These are phyloP conservation scores for Boletus insuetus DNA, from an alignment of 768 basidiomycete genomes.

Conservation along the genomic window DNA sequence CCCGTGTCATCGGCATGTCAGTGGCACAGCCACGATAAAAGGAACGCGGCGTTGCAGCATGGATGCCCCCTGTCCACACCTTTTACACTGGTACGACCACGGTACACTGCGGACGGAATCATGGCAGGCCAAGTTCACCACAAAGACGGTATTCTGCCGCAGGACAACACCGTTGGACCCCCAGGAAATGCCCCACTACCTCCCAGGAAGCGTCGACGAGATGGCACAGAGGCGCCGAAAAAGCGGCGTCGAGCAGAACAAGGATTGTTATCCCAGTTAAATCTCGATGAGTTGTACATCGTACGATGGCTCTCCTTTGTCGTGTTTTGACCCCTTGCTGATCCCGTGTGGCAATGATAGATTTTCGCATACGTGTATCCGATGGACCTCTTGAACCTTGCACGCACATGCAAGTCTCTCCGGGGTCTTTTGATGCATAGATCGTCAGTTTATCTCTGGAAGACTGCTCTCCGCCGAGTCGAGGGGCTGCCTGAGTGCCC, in stretches of 20 bases:
- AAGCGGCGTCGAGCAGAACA: constrained; percentile 7
- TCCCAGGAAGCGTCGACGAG: constrained; percentile 6
- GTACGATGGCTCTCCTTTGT: constrained; percentile 7
- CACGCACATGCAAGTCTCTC: constrained; percentile 41
- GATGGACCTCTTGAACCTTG: constrained; percentile 30
- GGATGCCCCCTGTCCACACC: constrained; percentile 19
- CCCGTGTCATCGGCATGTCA: neutral
- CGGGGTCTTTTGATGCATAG: constrained; percentile 37
- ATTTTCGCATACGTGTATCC: constrained; percentile 42
- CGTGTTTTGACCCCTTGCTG: neutral
- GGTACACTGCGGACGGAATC: neutral
- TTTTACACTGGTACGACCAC: constrained; percentile 3
- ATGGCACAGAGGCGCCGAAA: neutral
- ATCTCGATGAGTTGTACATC: constrained; percentile 22
- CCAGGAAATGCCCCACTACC: neutral
- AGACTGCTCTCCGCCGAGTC: constrained; percentile 29
- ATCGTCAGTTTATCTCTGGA: constrained; percentile 30
- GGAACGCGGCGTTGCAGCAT: constrained; percentile 12
- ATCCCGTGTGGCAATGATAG: constrained; percentile 19
- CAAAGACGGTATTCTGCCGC: no score
- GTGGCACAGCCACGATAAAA: constrained; percentile 16
- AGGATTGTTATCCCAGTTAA: constrained; percentile 10
- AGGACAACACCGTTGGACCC: neutral
- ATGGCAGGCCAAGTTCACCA: neutral
- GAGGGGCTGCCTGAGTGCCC: constrained; percentile 44